Percentiles rank a stretch among this genome's conserved stretches.
Evolutionary conservation across 805 yeast species (phyloP).

Genomic region (Teunomyces aglyptinius): DNA sequence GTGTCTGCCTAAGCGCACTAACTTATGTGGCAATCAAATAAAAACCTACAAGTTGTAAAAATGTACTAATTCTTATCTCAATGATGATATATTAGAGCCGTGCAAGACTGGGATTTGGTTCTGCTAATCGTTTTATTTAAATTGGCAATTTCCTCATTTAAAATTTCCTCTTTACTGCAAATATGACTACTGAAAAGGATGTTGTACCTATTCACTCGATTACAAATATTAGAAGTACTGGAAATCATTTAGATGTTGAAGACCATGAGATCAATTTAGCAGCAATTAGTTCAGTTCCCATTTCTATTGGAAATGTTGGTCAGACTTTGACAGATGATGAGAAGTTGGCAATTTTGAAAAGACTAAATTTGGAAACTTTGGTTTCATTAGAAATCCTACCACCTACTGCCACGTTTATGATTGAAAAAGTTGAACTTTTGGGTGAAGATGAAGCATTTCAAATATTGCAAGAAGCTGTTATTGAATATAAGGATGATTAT

Average conservation of each 20-base stretch:
- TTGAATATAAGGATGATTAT: slow-evolving; percentile 36
- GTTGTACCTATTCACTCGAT: neutral
- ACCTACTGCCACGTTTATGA: slow-evolving; percentile 34
- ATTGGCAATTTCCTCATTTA: too few relatives aligned
- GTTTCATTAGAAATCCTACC: slow-evolving; percentile 29
- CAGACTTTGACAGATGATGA: slow-evolving; percentile 21
- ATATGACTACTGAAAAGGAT: neutral
- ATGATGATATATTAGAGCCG: too few relatives aligned
- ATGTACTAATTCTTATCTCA: too few relatives aligned
- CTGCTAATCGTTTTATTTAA: too few relatives aligned
- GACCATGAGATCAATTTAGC: slow-evolving; percentile 12
- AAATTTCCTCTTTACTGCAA: too few relatives aligned
- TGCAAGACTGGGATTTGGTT: too few relatives aligned
- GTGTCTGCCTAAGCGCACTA: too few relatives aligned
- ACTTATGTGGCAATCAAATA: too few relatives aligned
- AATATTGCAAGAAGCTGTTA: slow-evolving; percentile 38
- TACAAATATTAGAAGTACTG: slow-evolving; percentile 1
- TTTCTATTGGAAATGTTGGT: slow-evolving; percentile 26
- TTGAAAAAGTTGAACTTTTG: slow-evolving; percentile 37
- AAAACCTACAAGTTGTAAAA: too few relatives aligned
- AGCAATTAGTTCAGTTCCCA: slow-evolving; percentile 18
- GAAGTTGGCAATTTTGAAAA: slow-evolving; percentile 24
- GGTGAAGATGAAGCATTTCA: slow-evolving; percentile 37
- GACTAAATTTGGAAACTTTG: slow-evolving; percentile 26
- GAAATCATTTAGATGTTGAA: slow-evolving; percentile 7